Percentiles rank a stretch among this genome's conserved stretches.
Evolutionary conservation across 768 basidiomycete species (phyloP).

Genomic region (Dacryopinax primogenitus): DNA sequence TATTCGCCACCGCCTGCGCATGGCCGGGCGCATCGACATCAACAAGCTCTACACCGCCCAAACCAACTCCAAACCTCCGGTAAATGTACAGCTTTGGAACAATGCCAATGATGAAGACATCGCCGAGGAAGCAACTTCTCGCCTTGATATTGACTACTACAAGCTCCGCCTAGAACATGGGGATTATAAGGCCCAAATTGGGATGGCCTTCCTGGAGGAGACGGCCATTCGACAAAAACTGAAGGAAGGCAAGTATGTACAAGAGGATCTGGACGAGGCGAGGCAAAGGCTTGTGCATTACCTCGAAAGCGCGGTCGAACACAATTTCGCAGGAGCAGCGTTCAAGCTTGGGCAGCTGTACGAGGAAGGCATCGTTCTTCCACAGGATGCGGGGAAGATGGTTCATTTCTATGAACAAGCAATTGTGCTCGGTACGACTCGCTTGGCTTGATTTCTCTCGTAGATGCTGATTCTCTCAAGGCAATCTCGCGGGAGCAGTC

Average conservation of each 20-base stretch:
- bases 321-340: not conserved
- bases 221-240: not conserved
- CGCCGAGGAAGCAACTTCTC: not conserved
- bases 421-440: not conserved
- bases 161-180: not conserved
- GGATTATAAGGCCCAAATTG: not conserved
- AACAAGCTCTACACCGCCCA: not conserved
- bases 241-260: not conserved
- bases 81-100: not conserved
- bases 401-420: not conserved
- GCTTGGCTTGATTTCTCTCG: not conserved
- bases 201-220: not conserved
- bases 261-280: not conserved
- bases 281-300: not conserved
- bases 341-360: not conserved
- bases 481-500: not conserved
- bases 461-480: too few relatives aligned
- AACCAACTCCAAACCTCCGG: not conserved
- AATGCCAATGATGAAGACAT: not conserved
- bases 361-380: not conserved
- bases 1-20: not conserved
- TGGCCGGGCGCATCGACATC: not conserved
- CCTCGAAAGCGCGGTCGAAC: not conserved
- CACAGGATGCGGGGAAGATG: not conserved
- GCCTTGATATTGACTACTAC: not conserved